Conservation (phyloP, 177 flowering plant species). For the Tripterygium wilfordii region DNA sequence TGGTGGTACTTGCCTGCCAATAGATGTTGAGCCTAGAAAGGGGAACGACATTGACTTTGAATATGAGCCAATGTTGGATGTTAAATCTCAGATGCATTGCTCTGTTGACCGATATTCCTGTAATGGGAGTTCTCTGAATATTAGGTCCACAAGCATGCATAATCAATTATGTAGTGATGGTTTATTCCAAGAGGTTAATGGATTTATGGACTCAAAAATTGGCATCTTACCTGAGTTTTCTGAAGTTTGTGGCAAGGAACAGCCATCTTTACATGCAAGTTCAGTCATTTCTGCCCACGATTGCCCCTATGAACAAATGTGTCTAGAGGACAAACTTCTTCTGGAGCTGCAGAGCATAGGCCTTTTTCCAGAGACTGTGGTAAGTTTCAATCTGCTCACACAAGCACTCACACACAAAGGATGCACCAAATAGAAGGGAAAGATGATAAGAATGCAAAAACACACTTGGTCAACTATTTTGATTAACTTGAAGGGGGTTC, state of each 20-base stretch:
- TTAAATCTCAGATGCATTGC: slow-evolving; percentile 13
- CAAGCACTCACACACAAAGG: background rate
- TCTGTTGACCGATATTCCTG: slow-evolving; percentile 22
- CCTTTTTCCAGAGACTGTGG: slow-evolving; percentile 73
- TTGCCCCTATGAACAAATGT: slow-evolving; percentile 51
- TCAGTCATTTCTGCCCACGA: slow-evolving; percentile 27
- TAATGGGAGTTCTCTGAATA: slow-evolving; percentile 21
- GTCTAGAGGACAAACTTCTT: slow-evolving; percentile 55
- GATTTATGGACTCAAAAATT: slow-evolving; percentile 26
- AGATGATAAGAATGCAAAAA: too few species aligned
- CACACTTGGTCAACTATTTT: too few species aligned
- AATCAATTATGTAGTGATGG: slow-evolving; percentile 27
- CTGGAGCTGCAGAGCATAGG: slow-evolving; percentile 82
- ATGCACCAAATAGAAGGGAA: too few species aligned
- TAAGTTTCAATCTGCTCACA: slow-evolving; percentile 20
- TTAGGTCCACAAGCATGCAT: slow-evolving; percentile 17
- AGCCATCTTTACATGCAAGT: slow-evolving; percentile 20
- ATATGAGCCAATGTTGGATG: slow-evolving; percentile 24
- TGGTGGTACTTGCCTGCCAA: slow-evolving; percentile 18
- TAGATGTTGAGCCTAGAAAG: slow-evolving; percentile 19
- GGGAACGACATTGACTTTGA: slow-evolving; percentile 29
- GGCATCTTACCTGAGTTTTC: slow-evolving; percentile 18
- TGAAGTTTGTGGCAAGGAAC: slow-evolving; percentile 25
- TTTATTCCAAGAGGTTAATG: slow-evolving; percentile 28
- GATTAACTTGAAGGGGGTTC: too few species aligned